Evolutionary conservation across 2,329 filamentous ascomycete species (phyloP).

Genomic region (Calonectria pteridis): DNA sequence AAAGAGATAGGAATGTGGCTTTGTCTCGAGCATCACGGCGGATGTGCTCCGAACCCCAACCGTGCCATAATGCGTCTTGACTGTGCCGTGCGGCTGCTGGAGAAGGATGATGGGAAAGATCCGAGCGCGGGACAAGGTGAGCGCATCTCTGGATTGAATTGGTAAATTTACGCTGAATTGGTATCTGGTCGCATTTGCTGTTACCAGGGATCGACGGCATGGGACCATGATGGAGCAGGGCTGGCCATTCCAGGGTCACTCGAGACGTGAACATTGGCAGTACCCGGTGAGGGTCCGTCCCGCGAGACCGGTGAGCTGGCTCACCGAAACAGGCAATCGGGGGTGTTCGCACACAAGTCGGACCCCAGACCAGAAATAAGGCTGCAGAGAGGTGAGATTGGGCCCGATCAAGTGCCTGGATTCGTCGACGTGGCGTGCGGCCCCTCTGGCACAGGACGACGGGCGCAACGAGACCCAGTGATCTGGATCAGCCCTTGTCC

Average conservation of each 20-base stretch:
- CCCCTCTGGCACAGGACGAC: slow-evolving; percentile 29
- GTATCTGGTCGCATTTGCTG: neutral
- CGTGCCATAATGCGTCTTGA: slow-evolving; percentile 34
- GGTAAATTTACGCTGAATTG: neutral
- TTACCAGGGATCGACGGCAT: slow-evolving; percentile 15
- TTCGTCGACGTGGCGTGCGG: slow-evolving; percentile 28
- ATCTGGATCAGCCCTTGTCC: slow-evolving; percentile 46
- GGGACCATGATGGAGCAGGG: slow-evolving; percentile 10
- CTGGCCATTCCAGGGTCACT: slow-evolving; percentile 5
- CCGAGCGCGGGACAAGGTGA: slow-evolving; percentile 19
- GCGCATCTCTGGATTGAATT: neutral
- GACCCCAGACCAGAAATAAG: slow-evolving; percentile 34
- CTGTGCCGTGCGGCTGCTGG: slow-evolving; percentile 27
- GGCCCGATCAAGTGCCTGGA: slow-evolving; percentile 33
- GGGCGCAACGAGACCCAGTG: slow-evolving; percentile 39
- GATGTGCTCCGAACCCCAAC: slow-evolving; percentile 31
- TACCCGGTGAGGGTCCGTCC: slow-evolving; percentile 11
- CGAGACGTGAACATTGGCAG: slow-evolving; percentile 1
- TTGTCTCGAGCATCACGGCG: slow-evolving; percentile 26
- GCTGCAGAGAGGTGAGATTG: slow-evolving; percentile 42
- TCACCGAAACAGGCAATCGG: slow-evolving; percentile 38
- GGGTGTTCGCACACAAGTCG: slow-evolving; percentile 23
- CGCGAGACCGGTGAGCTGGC: slow-evolving; percentile 32
- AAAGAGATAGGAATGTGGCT: neutral
- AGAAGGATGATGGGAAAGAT: slow-evolving; percentile 32